phyloP scores from a whole-genome alignment of 768 basidiomycete genomes.

The Phallus indusiatus region DNA sequence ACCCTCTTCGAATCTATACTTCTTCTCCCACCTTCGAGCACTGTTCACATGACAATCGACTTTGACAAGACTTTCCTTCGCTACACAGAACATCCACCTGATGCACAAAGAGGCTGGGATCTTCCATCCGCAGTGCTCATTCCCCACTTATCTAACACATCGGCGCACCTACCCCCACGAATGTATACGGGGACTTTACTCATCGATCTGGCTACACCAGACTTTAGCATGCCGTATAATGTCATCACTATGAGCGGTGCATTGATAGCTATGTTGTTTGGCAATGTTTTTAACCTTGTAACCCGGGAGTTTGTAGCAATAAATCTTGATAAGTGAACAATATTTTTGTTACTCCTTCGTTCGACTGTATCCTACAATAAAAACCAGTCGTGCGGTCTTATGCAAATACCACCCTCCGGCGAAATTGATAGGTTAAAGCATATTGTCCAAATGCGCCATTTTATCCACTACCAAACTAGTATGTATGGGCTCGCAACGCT shows the following conservation, averaged over 20 bases:
- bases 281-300: constrained; percentile 80
- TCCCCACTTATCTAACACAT: constrained; percentile 23
- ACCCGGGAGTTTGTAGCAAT: constrained; percentile 60
- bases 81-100: constrained; percentile 94
- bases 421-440: too few relatives aligned
- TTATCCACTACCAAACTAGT: too few relatives aligned
- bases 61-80: constrained; percentile 78
- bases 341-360: too few relatives aligned
- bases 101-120: constrained; percentile 93
- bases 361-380: too few relatives aligned
- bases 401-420: too few relatives aligned
- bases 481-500: too few relatives aligned
- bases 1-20: constrained; percentile 68
- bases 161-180: constrained; percentile 14
- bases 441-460: too few relatives aligned
- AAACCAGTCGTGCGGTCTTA: too few relatives aligned
- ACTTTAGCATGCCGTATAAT: constrained; percentile 99
- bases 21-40: constrained; percentile 57
- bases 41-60: constrained; percentile 57
- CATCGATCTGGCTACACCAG: constrained; percentile 93
- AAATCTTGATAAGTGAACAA: constrained; percentile 1
- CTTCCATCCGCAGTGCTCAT: constrained; percentile 74
- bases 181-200: constrained; percentile 79
- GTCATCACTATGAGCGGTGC: constrained; percentile 96
- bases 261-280: constrained; percentile 86